Conservation (phyloP, 2,329 filamentous ascomycete genomes). For the Zasmidium citrigriseum region DNA sequence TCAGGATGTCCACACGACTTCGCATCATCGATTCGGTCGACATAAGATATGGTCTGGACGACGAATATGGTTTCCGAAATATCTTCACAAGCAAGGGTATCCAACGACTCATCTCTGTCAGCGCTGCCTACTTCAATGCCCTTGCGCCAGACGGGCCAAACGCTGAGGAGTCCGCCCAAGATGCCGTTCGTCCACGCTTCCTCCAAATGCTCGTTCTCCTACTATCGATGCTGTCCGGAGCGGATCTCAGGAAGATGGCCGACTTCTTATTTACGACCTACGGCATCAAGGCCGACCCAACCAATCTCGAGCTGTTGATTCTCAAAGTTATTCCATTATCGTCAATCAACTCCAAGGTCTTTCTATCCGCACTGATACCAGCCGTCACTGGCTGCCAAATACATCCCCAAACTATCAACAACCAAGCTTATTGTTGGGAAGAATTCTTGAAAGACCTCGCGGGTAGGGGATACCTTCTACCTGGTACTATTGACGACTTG, state of each 20-base stretch:
- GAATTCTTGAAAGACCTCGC: constrained; percentile 2
- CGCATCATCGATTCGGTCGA: constrained; percentile 4
- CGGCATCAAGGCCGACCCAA: constrained; percentile 5
- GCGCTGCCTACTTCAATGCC: constrained; percentile 8
- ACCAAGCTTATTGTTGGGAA: constrained; percentile 2
- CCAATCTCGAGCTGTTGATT: neutral
- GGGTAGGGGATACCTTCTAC: constrained; percentile 3
- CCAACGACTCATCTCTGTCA: constrained; percentile 6
- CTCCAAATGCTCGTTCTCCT: constrained; percentile 7
- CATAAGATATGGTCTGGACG: constrained; percentile 10
- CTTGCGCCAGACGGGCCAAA: neutral
- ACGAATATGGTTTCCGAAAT: constrained; percentile 7
- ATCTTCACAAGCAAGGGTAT: constrained; percentile 11
- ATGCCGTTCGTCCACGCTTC: constrained; percentile 5
- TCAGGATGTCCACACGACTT: constrained; percentile 6
- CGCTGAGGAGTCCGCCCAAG: neutral
- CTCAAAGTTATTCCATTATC: constrained; percentile 9
- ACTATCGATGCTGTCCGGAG: constrained; percentile 1
- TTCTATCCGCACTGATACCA: constrained; percentile 3
- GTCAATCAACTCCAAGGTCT: constrained; percentile 8
- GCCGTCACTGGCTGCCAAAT: constrained; percentile 1
- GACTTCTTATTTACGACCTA: constrained; percentile 8
- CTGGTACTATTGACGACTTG: constrained; percentile 7
- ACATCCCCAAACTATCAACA: neutral
- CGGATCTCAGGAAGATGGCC: constrained; percentile 3